Conservation (phyloP, 192 early-diverging fungal species). For the Coemansia sp. region DNA sequence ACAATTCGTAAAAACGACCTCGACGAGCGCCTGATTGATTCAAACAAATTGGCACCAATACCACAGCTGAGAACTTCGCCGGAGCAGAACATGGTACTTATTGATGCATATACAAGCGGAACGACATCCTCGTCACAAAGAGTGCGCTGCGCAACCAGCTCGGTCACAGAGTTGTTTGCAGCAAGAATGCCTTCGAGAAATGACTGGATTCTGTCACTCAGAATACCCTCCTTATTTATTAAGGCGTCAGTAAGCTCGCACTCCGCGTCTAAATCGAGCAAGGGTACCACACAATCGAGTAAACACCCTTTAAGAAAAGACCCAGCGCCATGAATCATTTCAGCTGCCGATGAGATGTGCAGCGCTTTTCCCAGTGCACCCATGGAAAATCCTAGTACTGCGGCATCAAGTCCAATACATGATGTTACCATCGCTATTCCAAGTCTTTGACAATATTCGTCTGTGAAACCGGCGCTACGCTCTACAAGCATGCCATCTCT, state of each 20-base stretch:
- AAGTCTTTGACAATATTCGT: slow-evolving; percentile 22
- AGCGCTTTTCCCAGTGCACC: slow-evolving; percentile 29
- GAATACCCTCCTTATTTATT: neutral
- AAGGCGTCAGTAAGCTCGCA: slow-evolving; percentile 19
- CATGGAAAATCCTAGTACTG: slow-evolving; percentile 21
- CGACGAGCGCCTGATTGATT: slow-evolving; percentile 44
- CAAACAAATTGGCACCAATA: slow-evolving; percentile 28
- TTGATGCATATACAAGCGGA: slow-evolving; percentile 46
- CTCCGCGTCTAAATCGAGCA: slow-evolving; percentile 23
- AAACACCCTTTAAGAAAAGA: slow-evolving; percentile 38
- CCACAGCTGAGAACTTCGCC: slow-evolving; percentile 23
- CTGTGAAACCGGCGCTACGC: slow-evolving; percentile 14
- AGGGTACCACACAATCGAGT: slow-evolving; percentile 36
- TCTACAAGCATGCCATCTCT: slow-evolving; percentile 25
- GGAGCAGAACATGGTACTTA: slow-evolving; percentile 38
- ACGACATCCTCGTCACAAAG: slow-evolving; percentile 44
- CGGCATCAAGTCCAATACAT: slow-evolving; percentile 37
- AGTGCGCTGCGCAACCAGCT: slow-evolving; percentile 17
- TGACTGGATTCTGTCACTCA: slow-evolving; percentile 18
- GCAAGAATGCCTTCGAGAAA: slow-evolving; percentile 27
- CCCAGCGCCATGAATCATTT: slow-evolving; percentile 28
- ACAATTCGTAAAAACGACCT: slow-evolving; percentile 38
- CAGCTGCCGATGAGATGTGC: slow-evolving; percentile 25
- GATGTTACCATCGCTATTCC: slow-evolving; percentile 18
- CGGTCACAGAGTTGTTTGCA: slow-evolving; percentile 15